phyloP scores from a whole-genome alignment of 2,329 filamentous ascomycete genomes.

The Microsporum ferrugineum region DNA sequence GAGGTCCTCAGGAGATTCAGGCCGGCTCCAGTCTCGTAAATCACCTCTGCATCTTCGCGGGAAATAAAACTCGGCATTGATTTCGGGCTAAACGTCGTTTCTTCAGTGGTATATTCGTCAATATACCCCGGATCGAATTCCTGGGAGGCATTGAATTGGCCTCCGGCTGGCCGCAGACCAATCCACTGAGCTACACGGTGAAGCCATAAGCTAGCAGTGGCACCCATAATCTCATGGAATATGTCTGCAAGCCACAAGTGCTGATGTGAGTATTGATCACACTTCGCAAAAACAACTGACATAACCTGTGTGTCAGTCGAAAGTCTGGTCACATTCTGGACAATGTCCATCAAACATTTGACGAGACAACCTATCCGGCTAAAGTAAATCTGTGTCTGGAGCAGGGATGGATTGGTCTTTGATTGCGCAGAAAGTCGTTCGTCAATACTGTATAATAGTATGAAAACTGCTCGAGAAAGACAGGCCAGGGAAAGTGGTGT shows the following conservation, averaged over 20 bases:
- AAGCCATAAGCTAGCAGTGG: conserved; percentile 55
- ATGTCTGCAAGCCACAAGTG: conserved; percentile 51
- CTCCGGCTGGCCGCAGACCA: conserved; percentile 43
- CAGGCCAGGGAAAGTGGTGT: conserved; percentile 26
- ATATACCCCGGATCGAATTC: background rate
- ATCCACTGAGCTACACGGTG: conserved; percentile 63
- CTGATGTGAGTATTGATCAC: conserved; percentile 53
- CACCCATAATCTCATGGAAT: conserved; percentile 54
- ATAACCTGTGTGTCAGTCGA: conserved; percentile 51
- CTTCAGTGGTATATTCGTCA: background rate
- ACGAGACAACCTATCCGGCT: conserved; percentile 29
- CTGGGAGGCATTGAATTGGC: background rate
- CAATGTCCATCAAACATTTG: conserved; percentile 26
- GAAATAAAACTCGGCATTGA: conserved; percentile 60
- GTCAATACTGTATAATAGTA: conserved; percentile 30
- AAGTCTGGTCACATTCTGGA: conserved; percentile 37
- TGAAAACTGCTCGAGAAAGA: conserved; percentile 24
- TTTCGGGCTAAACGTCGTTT: conserved; percentile 39
- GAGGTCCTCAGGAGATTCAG: conserved; percentile 59
- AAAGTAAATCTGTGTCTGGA: conserved; percentile 31
- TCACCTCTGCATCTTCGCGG: conserved; percentile 53
- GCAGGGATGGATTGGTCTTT: conserved; percentile 22
- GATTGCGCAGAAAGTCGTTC: conserved; percentile 23
- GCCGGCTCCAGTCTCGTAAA: conserved; percentile 73
- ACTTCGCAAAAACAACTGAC: conserved; percentile 50